Conservation (phyloP, 805 yeast species). For the Saccharomycopsis fibuligera region DNA sequence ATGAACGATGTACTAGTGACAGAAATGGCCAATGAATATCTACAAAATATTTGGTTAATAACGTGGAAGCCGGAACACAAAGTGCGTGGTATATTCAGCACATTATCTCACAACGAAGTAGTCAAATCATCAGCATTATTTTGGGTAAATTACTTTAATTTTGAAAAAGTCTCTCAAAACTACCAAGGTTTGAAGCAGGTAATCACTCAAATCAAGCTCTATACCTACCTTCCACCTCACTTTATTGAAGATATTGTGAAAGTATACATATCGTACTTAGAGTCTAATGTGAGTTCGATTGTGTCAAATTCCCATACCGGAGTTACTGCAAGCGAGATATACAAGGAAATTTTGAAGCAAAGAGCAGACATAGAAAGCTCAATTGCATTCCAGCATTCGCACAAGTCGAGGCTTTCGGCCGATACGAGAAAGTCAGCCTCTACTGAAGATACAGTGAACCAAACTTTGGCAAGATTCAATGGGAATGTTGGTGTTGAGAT, state of each 20-base stretch:
- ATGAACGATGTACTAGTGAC: conserved; percentile 1
- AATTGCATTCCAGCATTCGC: conserved; percentile 12
- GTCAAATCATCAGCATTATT: conserved; percentile 31
- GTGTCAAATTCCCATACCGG: background rate
- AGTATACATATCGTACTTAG: conserved; percentile 35
- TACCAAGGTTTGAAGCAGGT: conserved; percentile 39
- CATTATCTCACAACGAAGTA: background rate
- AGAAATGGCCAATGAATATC: conserved; percentile 1
- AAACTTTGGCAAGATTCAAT: conserved; percentile 27
- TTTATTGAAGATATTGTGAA: conserved; percentile 38
- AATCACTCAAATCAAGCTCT: conserved; percentile 37
- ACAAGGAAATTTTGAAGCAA: conserved; percentile 11
- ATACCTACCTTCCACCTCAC: conserved; percentile 42
- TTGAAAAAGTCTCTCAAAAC: conserved; percentile 42
- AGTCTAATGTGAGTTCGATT: conserved; percentile 22
- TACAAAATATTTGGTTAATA: conserved; percentile 1
- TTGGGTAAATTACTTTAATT: conserved; percentile 53
- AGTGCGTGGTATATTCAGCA: background rate
- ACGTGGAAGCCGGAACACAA: background rate
- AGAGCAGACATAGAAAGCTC: conserved; percentile 14
- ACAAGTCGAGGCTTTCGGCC: conserved; percentile 26
- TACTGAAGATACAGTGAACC: conserved; percentile 28
- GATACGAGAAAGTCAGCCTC: conserved; percentile 20
- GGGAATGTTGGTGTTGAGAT: conserved; percentile 33
- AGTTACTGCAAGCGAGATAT: background rate